Conservation (phyloP, 2,329 filamentous ascomycete species). For the Dothideomycetidae sp. region DNA sequence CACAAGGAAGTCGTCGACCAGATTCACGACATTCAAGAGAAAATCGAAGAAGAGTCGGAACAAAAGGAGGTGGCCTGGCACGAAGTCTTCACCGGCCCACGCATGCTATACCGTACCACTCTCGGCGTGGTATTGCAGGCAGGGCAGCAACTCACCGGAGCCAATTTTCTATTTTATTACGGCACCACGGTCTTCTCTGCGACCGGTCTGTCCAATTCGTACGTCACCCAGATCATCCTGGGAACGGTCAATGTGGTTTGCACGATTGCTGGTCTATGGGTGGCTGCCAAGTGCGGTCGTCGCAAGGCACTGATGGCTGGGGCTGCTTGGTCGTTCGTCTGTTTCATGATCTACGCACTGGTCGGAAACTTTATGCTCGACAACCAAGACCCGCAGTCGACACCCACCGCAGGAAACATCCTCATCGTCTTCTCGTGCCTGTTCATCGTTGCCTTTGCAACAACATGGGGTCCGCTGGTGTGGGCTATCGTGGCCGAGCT, state of each 20-base stretch:
- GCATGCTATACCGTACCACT: slow-evolving; percentile 20
- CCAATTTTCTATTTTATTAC: slow-evolving; percentile 23
- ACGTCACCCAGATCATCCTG: slow-evolving; percentile 35
- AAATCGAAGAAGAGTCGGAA: slow-evolving; percentile 20
- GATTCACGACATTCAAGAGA: slow-evolving; percentile 20
- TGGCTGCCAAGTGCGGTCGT: slow-evolving; percentile 36
- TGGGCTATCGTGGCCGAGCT: slow-evolving; percentile 25
- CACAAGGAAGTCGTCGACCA: slow-evolving; percentile 17
- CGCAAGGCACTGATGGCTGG: slow-evolving; percentile 34
- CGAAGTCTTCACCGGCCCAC: slow-evolving; percentile 18
- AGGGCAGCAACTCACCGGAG: slow-evolving; percentile 21
- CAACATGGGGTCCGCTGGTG: slow-evolving; percentile 23
- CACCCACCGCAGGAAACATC: slow-evolving; percentile 19
- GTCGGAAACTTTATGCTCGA: slow-evolving; percentile 20
- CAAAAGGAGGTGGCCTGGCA: slow-evolving; percentile 16
- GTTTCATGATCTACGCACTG: slow-evolving; percentile 48
- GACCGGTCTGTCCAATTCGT: slow-evolving; percentile 25
- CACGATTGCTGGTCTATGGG: slow-evolving; percentile 33
- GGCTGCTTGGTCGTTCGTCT: slow-evolving; percentile 26
- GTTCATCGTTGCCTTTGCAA: slow-evolving; percentile 24
- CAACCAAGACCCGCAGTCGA: slow-evolving; percentile 14
- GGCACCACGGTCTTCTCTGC: slow-evolving; percentile 36
- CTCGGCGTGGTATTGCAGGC: slow-evolving; percentile 21
- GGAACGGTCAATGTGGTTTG: slow-evolving; percentile 34
- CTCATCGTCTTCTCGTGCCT: slow-evolving; percentile 25